These are phyloP conservation scores for Lycium barbarum DNA, from an alignment of 257 asterid species.

Conservation along the genomic window DNA sequence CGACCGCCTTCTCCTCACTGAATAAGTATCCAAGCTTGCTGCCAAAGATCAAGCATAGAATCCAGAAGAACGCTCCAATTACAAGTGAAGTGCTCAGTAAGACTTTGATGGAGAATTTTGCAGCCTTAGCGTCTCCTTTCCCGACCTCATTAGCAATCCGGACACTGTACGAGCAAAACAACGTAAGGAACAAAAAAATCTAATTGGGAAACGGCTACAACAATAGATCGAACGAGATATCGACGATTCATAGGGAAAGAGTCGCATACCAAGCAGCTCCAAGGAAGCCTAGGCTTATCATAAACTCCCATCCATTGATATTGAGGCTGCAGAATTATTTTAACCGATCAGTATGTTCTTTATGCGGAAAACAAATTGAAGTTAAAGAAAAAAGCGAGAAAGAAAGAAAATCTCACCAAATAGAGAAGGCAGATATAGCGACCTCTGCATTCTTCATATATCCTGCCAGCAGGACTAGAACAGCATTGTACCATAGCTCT, in stretches of 20 bases:
- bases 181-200: not conserved
- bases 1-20: conserved; percentile 56
- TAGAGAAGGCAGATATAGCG: conserved; percentile 86
- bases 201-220: not conserved
- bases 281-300: conserved; percentile 79
- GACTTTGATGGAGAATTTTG: conserved; percentile 71
- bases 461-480: conserved; percentile 85
- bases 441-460: conserved; percentile 86
- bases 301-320: conserved; percentile 84
- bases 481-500: conserved; percentile 89
- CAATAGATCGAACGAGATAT: not conserved
- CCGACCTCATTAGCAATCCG: conserved; percentile 84
- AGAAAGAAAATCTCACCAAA: conserved; percentile 56
- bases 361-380: not conserved
- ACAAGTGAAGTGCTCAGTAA: conserved; percentile 50
- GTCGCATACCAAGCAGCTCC: conserved; percentile 76
- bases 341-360: conserved; percentile 25
- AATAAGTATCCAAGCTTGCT: conserved; percentile 62
- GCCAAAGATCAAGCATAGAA: conserved; percentile 62
- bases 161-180: conserved; percentile 48
- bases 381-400: not conserved
- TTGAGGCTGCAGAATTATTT: conserved; percentile 60
- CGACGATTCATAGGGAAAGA: conserved; percentile 1
- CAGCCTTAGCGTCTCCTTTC: conserved; percentile 74
- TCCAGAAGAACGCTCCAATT: conserved; percentile 54